Evolutionary conservation across 164 flowering plant genomes (phyloP).

Genomic region (Sedum album): DNA sequence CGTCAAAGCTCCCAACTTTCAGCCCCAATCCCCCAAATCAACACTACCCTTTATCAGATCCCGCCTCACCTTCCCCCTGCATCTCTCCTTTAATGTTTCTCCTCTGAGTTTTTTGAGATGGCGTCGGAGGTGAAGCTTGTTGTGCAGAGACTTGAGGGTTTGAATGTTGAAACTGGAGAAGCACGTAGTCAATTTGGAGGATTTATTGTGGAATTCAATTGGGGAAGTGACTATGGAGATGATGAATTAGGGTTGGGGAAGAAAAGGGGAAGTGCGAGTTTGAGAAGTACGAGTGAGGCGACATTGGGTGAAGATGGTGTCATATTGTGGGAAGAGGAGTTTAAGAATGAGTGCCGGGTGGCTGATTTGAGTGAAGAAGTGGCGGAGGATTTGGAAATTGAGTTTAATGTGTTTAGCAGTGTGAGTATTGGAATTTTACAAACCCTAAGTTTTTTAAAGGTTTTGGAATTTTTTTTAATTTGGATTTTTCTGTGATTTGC

Average conservation of each 20-base stretch:
- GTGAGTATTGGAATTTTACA: conserved; percentile 31
- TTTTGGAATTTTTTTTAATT: not conserved
- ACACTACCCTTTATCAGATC: not conserved
- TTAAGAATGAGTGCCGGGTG: conserved; percentile 48
- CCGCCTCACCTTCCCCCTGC: not conserved
- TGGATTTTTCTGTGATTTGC: not conserved
- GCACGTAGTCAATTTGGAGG: too few relatives aligned
- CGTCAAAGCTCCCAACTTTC: not conserved
- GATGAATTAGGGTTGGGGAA: conserved; percentile 32
- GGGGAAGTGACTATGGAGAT: conserved; percentile 59
- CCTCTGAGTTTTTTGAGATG: conserved; percentile 14
- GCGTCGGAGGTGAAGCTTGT: conserved; percentile 57
- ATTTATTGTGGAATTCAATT: conserved; percentile 66
- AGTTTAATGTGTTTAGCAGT: conserved; percentile 45
- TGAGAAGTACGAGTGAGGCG: conserved; percentile 66
- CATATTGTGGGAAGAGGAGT: conserved; percentile 83
- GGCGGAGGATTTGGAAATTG: conserved; percentile 79
- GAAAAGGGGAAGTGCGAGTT: conserved; percentile 49
- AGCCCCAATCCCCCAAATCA: not conserved
- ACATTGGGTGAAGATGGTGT: conserved; percentile 28
- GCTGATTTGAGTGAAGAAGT: conserved; percentile 38
- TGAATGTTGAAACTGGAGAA: conserved; percentile 23
- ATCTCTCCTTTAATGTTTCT: not conserved
- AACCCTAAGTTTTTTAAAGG: not conserved
- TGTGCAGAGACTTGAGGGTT: conserved; percentile 44